Evolutionary conservation across 2,329 filamentous ascomycete genomes (phyloP).

Genomic region (Lecanicillium sp.): DNA sequence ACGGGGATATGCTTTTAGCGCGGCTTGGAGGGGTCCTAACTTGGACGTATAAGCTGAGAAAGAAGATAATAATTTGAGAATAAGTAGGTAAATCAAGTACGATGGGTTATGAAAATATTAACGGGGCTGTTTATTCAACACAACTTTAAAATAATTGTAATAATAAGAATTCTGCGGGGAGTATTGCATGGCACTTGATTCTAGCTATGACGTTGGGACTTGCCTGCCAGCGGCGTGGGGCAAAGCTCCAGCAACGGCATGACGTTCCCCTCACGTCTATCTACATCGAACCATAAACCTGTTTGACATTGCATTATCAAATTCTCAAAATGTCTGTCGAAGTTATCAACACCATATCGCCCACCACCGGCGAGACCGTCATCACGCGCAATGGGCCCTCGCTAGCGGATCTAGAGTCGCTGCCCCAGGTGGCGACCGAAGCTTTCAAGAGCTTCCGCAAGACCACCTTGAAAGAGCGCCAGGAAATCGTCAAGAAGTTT

Average conservation of each 20-base stretch:
- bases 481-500: constrained; percentile 75
- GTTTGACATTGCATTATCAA: not conserved
- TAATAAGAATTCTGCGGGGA: too few species aligned
- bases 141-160: too few species aligned
- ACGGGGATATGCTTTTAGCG: too few species aligned
- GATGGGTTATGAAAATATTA: too few species aligned
- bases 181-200: too few species aligned
- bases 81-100: too few species aligned
- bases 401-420: constrained; percentile 58
- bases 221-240: not conserved
- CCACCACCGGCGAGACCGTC: constrained; percentile 79
- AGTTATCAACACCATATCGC: constrained; percentile 75
- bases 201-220: constrained; percentile 3
- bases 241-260: not conserved
- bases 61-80: too few species aligned
- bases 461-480: constrained; percentile 67
- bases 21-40: too few species aligned
- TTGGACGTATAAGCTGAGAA: too few species aligned
- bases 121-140: too few species aligned
- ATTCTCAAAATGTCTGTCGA: constrained; percentile 54
- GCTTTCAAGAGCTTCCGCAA: constrained; percentile 74
- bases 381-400: constrained; percentile 72
- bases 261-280: not conserved
- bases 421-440: constrained; percentile 66
- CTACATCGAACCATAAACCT: not conserved